These are phyloP conservation scores for Boletus mariae DNA, from an alignment of 1,284 basidiomycete species.

Conservation along the genomic window DNA sequence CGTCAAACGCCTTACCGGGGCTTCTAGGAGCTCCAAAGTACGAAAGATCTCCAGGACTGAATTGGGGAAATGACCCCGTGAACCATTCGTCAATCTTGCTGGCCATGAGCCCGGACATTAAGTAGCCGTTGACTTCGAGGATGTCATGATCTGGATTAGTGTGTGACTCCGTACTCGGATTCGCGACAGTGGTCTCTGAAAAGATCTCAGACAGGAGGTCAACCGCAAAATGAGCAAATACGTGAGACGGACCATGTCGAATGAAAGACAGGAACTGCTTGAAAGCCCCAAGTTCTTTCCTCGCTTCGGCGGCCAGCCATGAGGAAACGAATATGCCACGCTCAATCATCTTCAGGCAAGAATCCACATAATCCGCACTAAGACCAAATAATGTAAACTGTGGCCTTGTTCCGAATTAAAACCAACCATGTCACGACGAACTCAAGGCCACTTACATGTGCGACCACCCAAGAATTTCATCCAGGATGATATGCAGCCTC, in stretches of 20 bases:
- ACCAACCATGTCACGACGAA: constrained; percentile 10
- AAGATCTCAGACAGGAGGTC: constrained; percentile 17
- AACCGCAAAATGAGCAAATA: constrained; percentile 14
- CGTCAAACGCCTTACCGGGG: constrained; percentile 36
- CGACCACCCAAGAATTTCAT: constrained; percentile 75
- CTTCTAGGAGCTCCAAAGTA: constrained; percentile 37
- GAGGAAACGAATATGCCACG: constrained; percentile 58
- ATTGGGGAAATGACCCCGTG: constrained; percentile 56
- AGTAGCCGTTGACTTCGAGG: constrained; percentile 75
- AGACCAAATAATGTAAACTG: constrained; percentile 54
- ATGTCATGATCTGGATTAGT: constrained; percentile 63
- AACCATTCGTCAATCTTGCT: constrained; percentile 79
- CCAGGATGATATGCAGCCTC: constrained; percentile 66
- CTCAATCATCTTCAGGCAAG: constrained; percentile 49
- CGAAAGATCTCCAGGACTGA: constrained; percentile 54
- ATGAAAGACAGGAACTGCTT: constrained; percentile 77
- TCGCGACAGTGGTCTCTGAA: constrained; percentile 38
- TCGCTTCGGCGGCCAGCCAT: constrained; percentile 64
- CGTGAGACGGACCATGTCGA: constrained; percentile 54
- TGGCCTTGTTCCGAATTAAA: constrained; percentile 37
- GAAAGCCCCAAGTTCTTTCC: constrained; percentile 66
- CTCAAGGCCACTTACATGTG: constrained; percentile 50
- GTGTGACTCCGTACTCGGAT: constrained; percentile 44
- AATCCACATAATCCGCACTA: constrained; percentile 43
- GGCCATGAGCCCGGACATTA: constrained; percentile 62